A percentile compares a stretch with the other conserved stretches of the same genome.
These are phyloP conservation scores for Erucastrum elatum DNA, from an alignment of 345 rosid species.

Conservation along the genomic window DNA sequence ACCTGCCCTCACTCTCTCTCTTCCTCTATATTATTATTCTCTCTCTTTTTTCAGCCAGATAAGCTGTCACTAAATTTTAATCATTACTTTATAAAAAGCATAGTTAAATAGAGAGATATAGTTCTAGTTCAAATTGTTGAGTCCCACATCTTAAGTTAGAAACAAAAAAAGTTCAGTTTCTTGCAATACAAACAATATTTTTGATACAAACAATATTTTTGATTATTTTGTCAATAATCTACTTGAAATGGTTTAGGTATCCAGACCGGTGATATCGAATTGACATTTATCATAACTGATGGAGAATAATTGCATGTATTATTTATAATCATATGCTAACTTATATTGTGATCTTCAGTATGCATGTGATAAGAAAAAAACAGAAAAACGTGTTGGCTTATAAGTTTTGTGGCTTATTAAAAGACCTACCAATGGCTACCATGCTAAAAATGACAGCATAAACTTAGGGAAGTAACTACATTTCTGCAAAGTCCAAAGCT, in stretches of 20 bases:
- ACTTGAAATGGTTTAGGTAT: neutral
- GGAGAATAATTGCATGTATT: neutral
- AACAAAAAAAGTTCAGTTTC: neutral
- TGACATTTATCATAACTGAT: no score
- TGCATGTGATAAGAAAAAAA: no score
- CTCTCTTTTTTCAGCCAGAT: constrained; percentile 15
- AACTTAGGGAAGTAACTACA: neutral
- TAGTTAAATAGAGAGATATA: neutral
- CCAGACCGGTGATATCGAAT: neutral
- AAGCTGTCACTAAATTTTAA: neutral
- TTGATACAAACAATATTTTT: neutral
- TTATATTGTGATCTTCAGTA: no score
- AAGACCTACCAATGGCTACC: neutral
- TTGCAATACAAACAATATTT: neutral
- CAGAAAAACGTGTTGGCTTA: neutral
- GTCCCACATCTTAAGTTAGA: neutral
- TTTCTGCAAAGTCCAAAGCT: constrained; percentile 21
- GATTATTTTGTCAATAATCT: neutral
- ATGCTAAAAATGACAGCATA: neutral
- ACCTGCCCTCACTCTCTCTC: constrained; percentile 24
- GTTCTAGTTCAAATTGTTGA: neutral
- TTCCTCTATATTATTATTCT: neutral
- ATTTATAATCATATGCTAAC: no score
- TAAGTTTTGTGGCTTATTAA: neutral
- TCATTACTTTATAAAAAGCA: neutral